These are phyloP conservation scores for Nicotiana undulata DNA, from an alignment of 257 asterid genomes.

Conservation along the genomic window DNA sequence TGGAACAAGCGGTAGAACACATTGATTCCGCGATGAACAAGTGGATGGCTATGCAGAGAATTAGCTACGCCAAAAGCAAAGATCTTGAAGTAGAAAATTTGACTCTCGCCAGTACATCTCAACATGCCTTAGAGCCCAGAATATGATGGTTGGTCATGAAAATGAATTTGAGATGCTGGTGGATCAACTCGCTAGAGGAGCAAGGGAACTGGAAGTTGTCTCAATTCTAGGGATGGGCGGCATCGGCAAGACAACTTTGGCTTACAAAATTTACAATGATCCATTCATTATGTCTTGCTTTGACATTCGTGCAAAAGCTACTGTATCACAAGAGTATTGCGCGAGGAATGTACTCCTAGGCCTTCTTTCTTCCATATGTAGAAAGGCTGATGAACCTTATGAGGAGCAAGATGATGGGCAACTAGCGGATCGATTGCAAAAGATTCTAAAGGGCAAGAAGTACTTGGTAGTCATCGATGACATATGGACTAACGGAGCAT, in stretches of 20 bases:
- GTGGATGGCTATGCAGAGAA: too few species aligned
- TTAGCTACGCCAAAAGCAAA: too few species aligned
- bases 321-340: background rate
- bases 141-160: too few species aligned
- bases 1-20: too few species aligned
- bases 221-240: constrained; percentile 10
- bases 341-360: background rate
- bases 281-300: background rate
- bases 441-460: background rate
- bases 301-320: constrained; percentile 5
- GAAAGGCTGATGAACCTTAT: background rate
- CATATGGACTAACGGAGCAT: background rate
- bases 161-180: too few species aligned
- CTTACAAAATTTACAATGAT: background rate
- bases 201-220: background rate
- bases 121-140: too few species aligned
- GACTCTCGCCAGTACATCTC: too few species aligned
- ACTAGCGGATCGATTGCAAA: background rate
- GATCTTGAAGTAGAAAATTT: too few species aligned
- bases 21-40: too few species aligned
- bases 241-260: constrained; percentile 16
- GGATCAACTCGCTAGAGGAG: background rate
- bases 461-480: constrained; percentile 17
- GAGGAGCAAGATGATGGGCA: background rate
- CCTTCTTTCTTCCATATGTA: background rate